A percentile compares a stretch with the other conserved stretches of the same genome.
Evolutionary conservation across 2,329 filamentous ascomycete species (phyloP).

Genomic region (Biscogniauxia sp.): DNA sequence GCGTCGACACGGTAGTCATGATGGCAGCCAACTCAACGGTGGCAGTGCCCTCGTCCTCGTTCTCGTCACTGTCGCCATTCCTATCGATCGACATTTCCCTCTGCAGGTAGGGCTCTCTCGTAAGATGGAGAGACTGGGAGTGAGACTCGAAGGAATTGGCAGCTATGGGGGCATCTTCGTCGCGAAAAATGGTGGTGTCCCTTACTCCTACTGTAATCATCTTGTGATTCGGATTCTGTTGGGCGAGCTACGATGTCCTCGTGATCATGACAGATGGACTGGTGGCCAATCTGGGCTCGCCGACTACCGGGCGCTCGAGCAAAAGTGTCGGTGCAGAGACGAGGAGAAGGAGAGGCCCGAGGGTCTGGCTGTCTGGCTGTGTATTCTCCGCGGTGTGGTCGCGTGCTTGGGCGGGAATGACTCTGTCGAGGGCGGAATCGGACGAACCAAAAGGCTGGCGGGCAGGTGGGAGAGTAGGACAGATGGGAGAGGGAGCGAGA

Average conservation of each 20-base stretch:
- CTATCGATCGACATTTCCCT: slow-evolving; percentile 26
- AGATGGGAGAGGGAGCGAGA: background rate
- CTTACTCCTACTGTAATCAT: slow-evolving; percentile 25
- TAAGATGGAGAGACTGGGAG: slow-evolving; percentile 22
- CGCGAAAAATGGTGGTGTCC: slow-evolving; percentile 22
- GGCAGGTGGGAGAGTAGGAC: background rate
- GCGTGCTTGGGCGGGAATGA: background rate
- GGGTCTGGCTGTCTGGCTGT: background rate
- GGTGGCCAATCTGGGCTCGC: background rate
- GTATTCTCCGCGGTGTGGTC: background rate
- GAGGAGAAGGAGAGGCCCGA: background rate
- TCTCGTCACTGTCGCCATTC: slow-evolving; percentile 20
- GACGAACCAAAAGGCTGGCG: background rate
- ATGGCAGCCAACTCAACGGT: slow-evolving; percentile 43
- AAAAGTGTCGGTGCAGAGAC: background rate
- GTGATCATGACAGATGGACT: slow-evolving; percentile 23
- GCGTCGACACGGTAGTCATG: slow-evolving; percentile 50
- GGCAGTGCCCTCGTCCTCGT: slow-evolving; percentile 39
- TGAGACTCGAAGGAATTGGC: slow-evolving; percentile 26
- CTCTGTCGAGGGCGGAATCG: background rate
- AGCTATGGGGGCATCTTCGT: slow-evolving; percentile 20
- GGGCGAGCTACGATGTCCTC: slow-evolving; percentile 9
- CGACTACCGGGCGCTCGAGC: slow-evolving; percentile 3
- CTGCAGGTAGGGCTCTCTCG: slow-evolving; percentile 28
- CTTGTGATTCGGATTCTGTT: slow-evolving; percentile 13